These are phyloP conservation scores for Cyphellophora europaea DNA, from an alignment of 2,329 filamentous ascomycete species.

Conservation along the genomic window DNA sequence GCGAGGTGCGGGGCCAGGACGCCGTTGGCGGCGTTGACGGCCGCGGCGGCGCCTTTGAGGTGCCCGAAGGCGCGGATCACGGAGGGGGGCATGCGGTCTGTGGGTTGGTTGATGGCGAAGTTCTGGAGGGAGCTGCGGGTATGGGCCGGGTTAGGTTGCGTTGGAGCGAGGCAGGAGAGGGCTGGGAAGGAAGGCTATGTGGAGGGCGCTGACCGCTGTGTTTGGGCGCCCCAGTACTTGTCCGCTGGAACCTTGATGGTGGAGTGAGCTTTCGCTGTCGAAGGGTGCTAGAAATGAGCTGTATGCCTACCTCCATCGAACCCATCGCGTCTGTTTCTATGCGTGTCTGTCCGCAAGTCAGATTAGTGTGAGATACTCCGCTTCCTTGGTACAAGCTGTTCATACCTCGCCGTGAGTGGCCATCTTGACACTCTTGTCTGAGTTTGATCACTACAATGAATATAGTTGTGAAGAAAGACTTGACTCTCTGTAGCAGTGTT, in stretches of 20 bases:
- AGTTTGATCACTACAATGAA: too few species aligned
- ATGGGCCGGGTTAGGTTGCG: too few species aligned
- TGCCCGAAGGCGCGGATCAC: slow-evolving; percentile 9
- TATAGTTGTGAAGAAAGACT: too few species aligned
- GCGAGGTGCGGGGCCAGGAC: slow-evolving; percentile 1
- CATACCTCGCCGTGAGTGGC: too few species aligned
- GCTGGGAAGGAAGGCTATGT: too few species aligned
- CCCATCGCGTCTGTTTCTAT: slow-evolving; percentile 8
- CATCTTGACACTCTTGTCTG: too few species aligned
- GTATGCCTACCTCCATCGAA: slow-evolving; percentile 1
- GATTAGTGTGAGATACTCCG: too few species aligned
- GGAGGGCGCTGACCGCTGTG: slow-evolving; percentile 3
- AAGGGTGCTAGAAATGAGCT: too few species aligned
- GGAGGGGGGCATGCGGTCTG: slow-evolving; percentile 8
- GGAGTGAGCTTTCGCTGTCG: background rate
- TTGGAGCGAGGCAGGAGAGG: too few species aligned
- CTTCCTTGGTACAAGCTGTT: too few species aligned
- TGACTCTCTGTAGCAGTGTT: too few species aligned
- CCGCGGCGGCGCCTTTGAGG: slow-evolving; percentile 9
- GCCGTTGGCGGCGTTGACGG: slow-evolving; percentile 6
- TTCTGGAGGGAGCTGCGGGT: slow-evolving; percentile 8
- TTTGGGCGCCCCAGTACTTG: slow-evolving; percentile 4
- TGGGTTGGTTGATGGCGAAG: slow-evolving; percentile 10
- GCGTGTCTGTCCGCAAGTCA: too few species aligned
- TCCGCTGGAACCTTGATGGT: slow-evolving; percentile 2